Conservation (phyloP, 202 grass and related monocot genomes). For the Alloteropsis angusta region DNA sequence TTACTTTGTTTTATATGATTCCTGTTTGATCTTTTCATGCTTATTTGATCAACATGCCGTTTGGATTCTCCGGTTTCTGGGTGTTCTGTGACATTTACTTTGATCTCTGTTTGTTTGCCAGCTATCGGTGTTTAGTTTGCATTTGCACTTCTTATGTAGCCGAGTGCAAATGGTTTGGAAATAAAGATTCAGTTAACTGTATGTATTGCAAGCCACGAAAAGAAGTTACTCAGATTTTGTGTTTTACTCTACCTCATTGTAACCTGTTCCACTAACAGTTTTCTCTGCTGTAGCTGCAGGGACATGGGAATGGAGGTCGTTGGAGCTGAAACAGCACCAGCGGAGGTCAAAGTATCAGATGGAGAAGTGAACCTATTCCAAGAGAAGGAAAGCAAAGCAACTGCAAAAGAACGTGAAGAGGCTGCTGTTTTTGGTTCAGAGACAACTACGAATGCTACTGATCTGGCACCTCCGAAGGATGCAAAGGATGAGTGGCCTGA, state of each 20-base stretch:
- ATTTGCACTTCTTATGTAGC: neutral
- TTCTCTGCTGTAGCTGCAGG: slow-evolving; percentile 10
- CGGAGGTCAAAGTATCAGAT: slow-evolving; percentile 48
- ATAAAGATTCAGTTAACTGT: neutral
- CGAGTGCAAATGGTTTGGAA: neutral
- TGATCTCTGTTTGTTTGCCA: neutral
- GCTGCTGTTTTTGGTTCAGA: slow-evolving; percentile 47
- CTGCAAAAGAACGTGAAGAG: slow-evolving; percentile 47
- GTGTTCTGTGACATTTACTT: neutral
- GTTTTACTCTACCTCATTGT: neutral
- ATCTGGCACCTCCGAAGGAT: slow-evolving; percentile 53
- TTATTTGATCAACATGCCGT: neutral
- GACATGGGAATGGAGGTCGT: slow-evolving; percentile 79
- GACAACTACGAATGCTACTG: slow-evolving; percentile 25
- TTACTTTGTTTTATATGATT: neutral
- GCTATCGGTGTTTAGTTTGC: neutral
- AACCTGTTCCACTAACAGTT: neutral
- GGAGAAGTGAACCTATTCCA: slow-evolving; percentile 44
- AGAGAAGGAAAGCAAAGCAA: slow-evolving; percentile 60
- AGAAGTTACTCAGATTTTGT: neutral
- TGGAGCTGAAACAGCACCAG: slow-evolving; percentile 46
- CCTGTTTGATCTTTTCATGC: neutral
- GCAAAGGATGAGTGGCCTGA: slow-evolving; percentile 75
- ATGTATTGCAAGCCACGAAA: neutral
- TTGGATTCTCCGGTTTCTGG: neutral